phyloP scores from a whole-genome alignment of 2,329 filamentous ascomycete species.

The Xylariomycetidae sp. region DNA sequence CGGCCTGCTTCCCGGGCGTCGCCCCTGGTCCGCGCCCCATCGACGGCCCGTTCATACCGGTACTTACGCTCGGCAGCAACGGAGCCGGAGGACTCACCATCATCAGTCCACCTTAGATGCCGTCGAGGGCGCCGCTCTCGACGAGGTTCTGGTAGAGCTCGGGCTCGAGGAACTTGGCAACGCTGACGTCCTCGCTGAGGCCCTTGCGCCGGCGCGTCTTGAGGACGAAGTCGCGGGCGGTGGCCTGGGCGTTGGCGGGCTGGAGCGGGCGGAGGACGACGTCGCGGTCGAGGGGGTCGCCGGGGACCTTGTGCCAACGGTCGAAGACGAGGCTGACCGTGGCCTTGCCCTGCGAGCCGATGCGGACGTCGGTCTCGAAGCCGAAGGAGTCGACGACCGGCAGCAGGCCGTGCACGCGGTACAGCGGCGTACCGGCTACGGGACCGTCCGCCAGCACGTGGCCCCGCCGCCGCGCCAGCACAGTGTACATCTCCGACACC shows the following conservation, averaged over 20 bases:
- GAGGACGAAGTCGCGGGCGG: conserved; percentile 90
- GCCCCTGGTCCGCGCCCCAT: no score
- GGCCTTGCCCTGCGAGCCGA: conserved; percentile 90
- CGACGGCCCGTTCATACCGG: no score
- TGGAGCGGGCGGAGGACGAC: conserved; percentile 78
- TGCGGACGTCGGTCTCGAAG: conserved; percentile 94
- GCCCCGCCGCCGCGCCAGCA: conserved; percentile 78
- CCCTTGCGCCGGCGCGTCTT: conserved; percentile 94
- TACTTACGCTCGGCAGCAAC: no score
- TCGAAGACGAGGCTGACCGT: conserved; percentile 92
- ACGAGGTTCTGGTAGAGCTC: conserved; percentile 85
- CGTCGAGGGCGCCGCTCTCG: conserved; percentile 79
- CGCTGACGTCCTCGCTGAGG: conserved; percentile 87
- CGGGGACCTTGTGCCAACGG: conserved; percentile 90
- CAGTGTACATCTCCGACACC: conserved; percentile 84
- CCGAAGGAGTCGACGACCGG: conserved; percentile 97
- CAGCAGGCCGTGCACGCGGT: conserved; percentile 82
- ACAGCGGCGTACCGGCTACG: conserved; percentile 89
- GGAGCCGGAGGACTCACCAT: no score
- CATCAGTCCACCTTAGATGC: no score
- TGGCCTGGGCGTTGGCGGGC: conserved; percentile 80
- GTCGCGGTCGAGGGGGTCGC: conserved; percentile 86
- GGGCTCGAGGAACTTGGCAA: conserved; percentile 93
- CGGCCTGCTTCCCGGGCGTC: no score
- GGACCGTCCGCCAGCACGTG: conserved; percentile 93